Conservation (phyloP, 1,284 basidiomycete genomes). For the Ustilago trichophora region DNA sequence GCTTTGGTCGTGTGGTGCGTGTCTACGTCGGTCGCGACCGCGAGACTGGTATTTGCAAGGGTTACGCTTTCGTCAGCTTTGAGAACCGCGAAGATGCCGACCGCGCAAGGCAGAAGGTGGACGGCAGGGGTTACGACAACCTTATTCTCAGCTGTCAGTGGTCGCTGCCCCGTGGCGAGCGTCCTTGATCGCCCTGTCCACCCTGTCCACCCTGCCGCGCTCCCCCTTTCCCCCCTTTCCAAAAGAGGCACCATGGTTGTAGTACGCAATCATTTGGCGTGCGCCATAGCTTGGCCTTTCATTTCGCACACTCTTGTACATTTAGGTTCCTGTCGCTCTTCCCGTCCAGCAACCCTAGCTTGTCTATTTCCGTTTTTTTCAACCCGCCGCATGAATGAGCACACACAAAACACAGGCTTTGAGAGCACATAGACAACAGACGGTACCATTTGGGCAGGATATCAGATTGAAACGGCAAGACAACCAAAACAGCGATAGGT, state of each 20-base stretch:
- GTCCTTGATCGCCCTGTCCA: conserved; percentile 46
- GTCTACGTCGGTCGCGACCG: conserved; percentile 95
- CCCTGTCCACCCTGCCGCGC: too few species aligned
- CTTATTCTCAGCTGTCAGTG: conserved; percentile 86
- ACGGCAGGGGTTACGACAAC: conserved; percentile 91
- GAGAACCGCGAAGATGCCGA: conserved; percentile 83
- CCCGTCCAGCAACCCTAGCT: conserved; percentile 22
- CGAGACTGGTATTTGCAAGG: conserved; percentile 93
- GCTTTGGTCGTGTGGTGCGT: conserved; percentile 75
- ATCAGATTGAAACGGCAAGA: conserved; percentile 16
- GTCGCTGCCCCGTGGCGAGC: conserved; percentile 70
- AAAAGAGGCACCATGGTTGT: conserved; percentile 7
- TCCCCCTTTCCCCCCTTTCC: too few species aligned
- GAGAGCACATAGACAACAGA: not conserved
- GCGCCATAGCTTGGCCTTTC: not conserved
- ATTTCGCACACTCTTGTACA: conserved; percentile 24
- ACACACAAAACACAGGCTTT: too few species aligned
- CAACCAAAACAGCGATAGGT: not conserved
- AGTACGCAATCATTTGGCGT: not conserved
- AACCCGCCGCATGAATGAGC: too few species aligned
- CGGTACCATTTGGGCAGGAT: conserved; percentile 5
- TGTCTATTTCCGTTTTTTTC: conserved; percentile 1
- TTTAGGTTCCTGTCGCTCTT: conserved; percentile 19
- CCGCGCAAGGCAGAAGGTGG: conserved; percentile 88
- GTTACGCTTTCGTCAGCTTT: conserved; percentile 95